Evolutionary conservation across 441 rosid species (phyloP).

Genomic region (Bruguiera hainesii): DNA sequence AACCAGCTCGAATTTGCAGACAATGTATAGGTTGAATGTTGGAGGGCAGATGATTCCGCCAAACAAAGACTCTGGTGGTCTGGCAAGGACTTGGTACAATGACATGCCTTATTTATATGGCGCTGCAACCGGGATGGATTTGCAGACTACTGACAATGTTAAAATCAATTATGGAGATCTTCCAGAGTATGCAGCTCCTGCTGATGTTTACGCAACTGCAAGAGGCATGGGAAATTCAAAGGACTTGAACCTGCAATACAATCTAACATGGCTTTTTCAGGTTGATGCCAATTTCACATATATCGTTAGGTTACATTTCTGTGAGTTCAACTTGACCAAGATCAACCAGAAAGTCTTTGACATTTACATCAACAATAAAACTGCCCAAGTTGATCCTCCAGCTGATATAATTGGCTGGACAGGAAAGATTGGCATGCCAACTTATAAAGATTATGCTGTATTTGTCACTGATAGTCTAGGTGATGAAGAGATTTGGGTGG

Average conservation of each 20-base stretch:
- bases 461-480: constrained; percentile 30
- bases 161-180: constrained; percentile 29
- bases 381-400: constrained; percentile 38
- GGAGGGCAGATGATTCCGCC: constrained; percentile 59
- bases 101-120: constrained; percentile 47
- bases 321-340: constrained; percentile 36
- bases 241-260: constrained; percentile 35
- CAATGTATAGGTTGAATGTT: constrained; percentile 55
- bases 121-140: constrained; percentile 36
- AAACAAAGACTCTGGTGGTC: constrained; percentile 39
- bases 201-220: constrained; percentile 46
- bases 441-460: constrained; percentile 51
- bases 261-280: constrained; percentile 61
- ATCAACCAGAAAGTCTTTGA: constrained; percentile 51
- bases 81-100: constrained; percentile 57
- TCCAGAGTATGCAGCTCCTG: constrained; percentile 47
- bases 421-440: constrained; percentile 35
- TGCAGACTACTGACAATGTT: constrained; percentile 11
- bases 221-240: constrained; percentile 45
- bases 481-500: constrained; percentile 33
- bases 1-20: constrained; percentile 33
- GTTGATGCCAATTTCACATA: constrained; percentile 58
- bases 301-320: constrained; percentile 59
- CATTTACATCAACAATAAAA: constrained; percentile 49
- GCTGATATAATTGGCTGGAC: constrained; percentile 57